Evolutionary conservation across 2,329 filamentous ascomycete species (phyloP), one percentile per base, ranked within the genome.

Genomic region (Colletotrichum tabaci): DNA sequence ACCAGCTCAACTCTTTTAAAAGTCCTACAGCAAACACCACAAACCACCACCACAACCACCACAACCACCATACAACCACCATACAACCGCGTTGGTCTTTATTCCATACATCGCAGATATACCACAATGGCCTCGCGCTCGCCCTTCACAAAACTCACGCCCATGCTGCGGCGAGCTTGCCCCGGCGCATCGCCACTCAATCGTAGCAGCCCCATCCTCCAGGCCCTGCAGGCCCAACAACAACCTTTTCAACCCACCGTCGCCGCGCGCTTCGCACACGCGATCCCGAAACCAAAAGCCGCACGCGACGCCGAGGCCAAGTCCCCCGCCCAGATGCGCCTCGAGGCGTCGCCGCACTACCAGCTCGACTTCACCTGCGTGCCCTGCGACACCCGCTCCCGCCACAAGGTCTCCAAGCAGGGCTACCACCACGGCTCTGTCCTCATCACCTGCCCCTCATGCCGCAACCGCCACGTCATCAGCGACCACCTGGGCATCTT

Each of bases 361-460:
- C 88, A 94, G 76, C 87, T 99, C 74, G 93, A 91, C 61, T 98
- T 99, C 81, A 99, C 96, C 75, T 99, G 96, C 88, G 91, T 93
- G 71, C 94, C 94, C 42, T 99, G 96, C 84, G 86, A 87, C 56
- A 85, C 89, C 46, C 92, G 95, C 69, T 97, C 94, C n/a, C 88
- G 91, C 15, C 97, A 99, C 83, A 89, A 89, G 61, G 87, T 99
- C 77, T 94, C 94, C 40, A 98, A 98, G 82, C 96, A 98, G 79
- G 96, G 94, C 42, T 99, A 99, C 80, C 95, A 98, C 82, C 87
- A 92, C 74, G 96, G 96, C 46, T 96, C 94, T 1, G 92, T 96
- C 5, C 86, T 99, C 68, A 95, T 98, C 74, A 92, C 92, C 44
- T 99, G 96, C 80, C 96, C 96, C 0, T 85, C 86, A 4, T 99